phyloP scores from a whole-genome alignment of 2,329 filamentous ascomycete species.

The Epichloe sibirici region DNA sequence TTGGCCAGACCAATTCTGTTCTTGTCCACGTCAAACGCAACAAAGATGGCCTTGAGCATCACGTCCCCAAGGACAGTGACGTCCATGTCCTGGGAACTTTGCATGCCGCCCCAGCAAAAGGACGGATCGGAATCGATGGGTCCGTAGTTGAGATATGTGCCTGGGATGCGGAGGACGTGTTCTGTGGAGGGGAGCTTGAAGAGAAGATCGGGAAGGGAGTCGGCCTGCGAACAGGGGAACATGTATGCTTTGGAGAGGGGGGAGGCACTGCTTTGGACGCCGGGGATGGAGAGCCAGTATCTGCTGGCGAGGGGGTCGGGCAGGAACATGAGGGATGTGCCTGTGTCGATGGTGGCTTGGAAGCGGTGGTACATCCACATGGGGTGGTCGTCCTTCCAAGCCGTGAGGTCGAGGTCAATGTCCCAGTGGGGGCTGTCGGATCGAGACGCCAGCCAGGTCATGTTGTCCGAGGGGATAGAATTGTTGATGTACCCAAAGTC shows the following conservation, averaged over 20 bases:
- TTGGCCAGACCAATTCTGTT: constrained; percentile 30
- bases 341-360: constrained; percentile 53
- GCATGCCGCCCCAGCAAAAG: constrained; percentile 66
- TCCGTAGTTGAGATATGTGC: constrained; percentile 43
- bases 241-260: constrained; percentile 42
- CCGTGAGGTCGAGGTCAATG: constrained; percentile 35
- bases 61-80: constrained; percentile 65
- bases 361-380: constrained; percentile 35
- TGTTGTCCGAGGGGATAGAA: constrained; percentile 23
- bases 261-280: constrained; percentile 30
- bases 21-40: constrained; percentile 50
- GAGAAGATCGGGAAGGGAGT: constrained; percentile 43
- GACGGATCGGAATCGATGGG: constrained; percentile 33
- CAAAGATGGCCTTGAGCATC: constrained; percentile 67
- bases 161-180: constrained; percentile 40
- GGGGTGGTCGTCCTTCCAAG: constrained; percentile 31
- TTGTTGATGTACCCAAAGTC: constrained; percentile 38
- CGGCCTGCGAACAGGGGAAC: constrained; percentile 42
- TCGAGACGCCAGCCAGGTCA: constrained; percentile 29
- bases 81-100: constrained; percentile 34
- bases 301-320: constrained; percentile 40
- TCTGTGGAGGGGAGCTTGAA: constrained; percentile 39
- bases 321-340: constrained; percentile 53
- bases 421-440: constrained; percentile 27
- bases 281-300: constrained; percentile 47